Base-by-base conservation (phyloP, 2,329 filamentous ascomycete genomes). In the Claviceps pazoutovae region DNA sequence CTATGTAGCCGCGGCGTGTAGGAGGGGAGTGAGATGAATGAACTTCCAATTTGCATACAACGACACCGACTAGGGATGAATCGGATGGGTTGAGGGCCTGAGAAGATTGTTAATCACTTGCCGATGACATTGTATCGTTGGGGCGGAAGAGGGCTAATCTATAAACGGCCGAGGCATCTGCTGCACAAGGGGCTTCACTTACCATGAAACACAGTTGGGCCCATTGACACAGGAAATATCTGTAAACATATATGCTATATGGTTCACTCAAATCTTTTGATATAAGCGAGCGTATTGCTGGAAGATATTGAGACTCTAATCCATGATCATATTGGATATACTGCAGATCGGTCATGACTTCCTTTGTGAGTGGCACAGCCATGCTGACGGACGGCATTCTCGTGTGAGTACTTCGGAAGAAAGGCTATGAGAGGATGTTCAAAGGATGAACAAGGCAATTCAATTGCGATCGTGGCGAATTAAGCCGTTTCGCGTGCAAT, bases 171-270 rank as follows among this genome's bases (percentile, higher is more conserved):
- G 23, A 11, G 46, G 16, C 16, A 8, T 38, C 17, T 9, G 34
- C 17, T 34, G 46, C 16, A n/a, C 9, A 16, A 14, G 30, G 17
- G 16, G n/a, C 30, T 16, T 17, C 16, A 56, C 61, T 54, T 37
- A 91, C 89, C 82, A 97, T 87, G 69, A 88, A 97, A 69, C 93
- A 98, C n/a, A 98, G 73, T 63, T 97, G 85, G 5, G 87, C 86
- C 93, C 93, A 98, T 77, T 97, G 89, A 64, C 94, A 95, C 17
- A 98, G 74, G 62, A 98, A 98, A 67, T 98, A 98, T 36, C 93
- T 83, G 68, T 97, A 98, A 53, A 98, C 93, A 71, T 98, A 98
- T 65, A 98, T 97, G 70, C 91, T 97, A 68, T 98, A 98, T 1
- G 93, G 93, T 68, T 98, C 93, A 59, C 91, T 97, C 48, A 98